These are phyloP conservation scores for Brassica incana DNA, from an alignment of 345 rosid genomes.

Conservation along the genomic window DNA sequence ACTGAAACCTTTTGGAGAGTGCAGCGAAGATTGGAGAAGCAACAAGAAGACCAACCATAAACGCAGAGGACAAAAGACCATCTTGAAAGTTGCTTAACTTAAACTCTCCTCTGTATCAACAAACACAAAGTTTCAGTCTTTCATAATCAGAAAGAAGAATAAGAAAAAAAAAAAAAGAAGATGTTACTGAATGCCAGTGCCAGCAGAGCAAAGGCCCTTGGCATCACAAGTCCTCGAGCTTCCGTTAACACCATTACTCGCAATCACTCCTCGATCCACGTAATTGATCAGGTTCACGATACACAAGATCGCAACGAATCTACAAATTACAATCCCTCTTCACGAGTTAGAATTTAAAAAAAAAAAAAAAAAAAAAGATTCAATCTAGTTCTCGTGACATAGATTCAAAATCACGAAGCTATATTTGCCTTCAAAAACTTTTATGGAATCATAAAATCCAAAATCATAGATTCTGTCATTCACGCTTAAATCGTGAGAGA, in stretches of 20 bases:
- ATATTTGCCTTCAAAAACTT: not conserved
- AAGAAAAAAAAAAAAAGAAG: not conserved
- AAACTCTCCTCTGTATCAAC: constrained; percentile 72
- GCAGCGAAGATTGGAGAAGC: constrained; percentile 94
- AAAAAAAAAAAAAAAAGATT: not conserved
- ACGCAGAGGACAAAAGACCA: constrained; percentile 96
- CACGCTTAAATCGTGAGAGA: not conserved
- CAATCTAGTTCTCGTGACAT: too few relatives aligned
- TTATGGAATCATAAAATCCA: not conserved
- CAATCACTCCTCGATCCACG: constrained; percentile 92
- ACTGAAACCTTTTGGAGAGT: constrained; percentile 67
- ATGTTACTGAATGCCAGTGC: constrained; percentile 86
- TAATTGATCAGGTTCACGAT: constrained; percentile 78
- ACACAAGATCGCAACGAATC: constrained; percentile 79
- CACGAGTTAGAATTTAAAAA: constrained; percentile 2
- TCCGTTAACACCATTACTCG: constrained; percentile 96
- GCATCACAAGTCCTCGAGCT: constrained; percentile 57
- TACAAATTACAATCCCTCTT: constrained; percentile 32
- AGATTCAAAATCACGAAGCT: constrained; percentile 14
- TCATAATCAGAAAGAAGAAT: not conserved
- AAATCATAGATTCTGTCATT: not conserved
- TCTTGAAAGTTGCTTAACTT: constrained; percentile 75
- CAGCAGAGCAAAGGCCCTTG: constrained; percentile 63
- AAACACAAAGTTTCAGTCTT: not conserved
- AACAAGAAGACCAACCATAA: constrained; percentile 94